Evolutionary conservation across 148 eudicot species (phyloP).

Genomic region (Oxyria digyna): DNA sequence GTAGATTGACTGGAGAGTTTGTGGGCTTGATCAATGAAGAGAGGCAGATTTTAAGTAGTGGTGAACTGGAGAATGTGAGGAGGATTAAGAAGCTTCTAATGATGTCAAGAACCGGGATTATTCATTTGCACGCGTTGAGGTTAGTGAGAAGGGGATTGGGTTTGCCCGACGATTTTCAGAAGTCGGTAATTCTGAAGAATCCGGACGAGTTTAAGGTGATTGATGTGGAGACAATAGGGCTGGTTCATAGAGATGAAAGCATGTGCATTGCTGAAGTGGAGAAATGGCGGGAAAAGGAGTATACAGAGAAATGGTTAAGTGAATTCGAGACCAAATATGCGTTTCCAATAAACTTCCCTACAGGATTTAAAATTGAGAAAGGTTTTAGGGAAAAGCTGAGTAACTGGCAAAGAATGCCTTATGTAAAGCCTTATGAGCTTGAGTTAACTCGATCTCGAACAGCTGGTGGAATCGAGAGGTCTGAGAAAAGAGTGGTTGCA

Average conservation of each 20-base stretch:
- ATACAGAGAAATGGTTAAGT: slow-evolving; percentile 64
- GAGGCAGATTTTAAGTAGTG: slow-evolving; percentile 13
- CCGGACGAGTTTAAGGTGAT: slow-evolving; percentile 33
- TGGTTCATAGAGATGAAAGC: slow-evolving; percentile 31
- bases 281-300: slow-evolving; percentile 66
- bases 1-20: slow-evolving; percentile 33
- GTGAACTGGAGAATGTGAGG: slow-evolving; percentile 40
- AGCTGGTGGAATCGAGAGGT: slow-evolving; percentile 47
- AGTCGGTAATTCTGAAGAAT: slow-evolving; percentile 55
- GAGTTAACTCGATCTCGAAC: slow-evolving; percentile 28
- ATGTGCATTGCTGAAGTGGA: slow-evolving; percentile 43
- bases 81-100: slow-evolving; percentile 48
- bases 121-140: slow-evolving; percentile 62
- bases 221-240: slow-evolving; percentile 47
- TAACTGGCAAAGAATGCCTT: slow-evolving; percentile 70
- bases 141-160: slow-evolving; percentile 56
- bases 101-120: slow-evolving; percentile 51
- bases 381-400: slow-evolving; percentile 53
- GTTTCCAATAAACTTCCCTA: slow-evolving; percentile 62
- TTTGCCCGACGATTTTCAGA: slow-evolving; percentile 50
- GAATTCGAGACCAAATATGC: slow-evolving; percentile 78
- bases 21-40: slow-evolving; percentile 35
- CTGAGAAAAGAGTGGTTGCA: slow-evolving; percentile 65
- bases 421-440: slow-evolving; percentile 59
- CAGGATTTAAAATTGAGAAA: slow-evolving; percentile 48